Conservation (phyloP, 805 yeast species). For the Grigorovia humatica region DNA sequence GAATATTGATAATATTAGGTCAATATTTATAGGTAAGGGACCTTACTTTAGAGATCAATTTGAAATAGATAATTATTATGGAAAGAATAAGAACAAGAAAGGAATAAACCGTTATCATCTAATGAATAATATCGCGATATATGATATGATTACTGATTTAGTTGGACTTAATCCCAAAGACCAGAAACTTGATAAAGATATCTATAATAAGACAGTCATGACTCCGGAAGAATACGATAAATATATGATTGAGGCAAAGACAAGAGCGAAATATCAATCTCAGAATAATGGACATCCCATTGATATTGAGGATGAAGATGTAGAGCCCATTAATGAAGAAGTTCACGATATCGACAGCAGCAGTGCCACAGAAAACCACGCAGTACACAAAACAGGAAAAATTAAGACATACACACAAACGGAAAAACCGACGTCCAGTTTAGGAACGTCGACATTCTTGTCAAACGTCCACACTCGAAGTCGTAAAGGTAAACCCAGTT, state of each 20-base stretch:
- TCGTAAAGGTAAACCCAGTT: not conserved
- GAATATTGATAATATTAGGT: not conserved
- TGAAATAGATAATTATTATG: slow-evolving; percentile 20
- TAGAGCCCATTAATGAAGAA: not conserved
- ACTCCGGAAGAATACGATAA: not conserved
- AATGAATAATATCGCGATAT: slow-evolving; percentile 62
- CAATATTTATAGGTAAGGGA: slow-evolving; percentile 1
- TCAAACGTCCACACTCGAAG: not conserved
- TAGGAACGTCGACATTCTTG: not conserved
- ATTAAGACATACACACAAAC: not conserved
- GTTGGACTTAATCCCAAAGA: slow-evolving; percentile 23
- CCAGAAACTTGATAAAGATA: not conserved
- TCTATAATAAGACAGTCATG: not conserved
- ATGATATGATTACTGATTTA: slow-evolving; percentile 63
- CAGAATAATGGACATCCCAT: no score
- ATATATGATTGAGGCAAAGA: not conserved
- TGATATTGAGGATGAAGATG: not conserved
- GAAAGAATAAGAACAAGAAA: no score
- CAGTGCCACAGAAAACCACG: not conserved
- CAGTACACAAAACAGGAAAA: not conserved
- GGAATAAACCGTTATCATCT: slow-evolving; percentile 21
- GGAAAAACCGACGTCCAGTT: not conserved
- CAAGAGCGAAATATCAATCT: no score
- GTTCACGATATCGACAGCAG: no score
- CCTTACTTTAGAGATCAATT: not conserved